phyloP scores from a whole-genome alignment of 1,284 basidiomycete species.

The Puccinia triticina region DNA sequence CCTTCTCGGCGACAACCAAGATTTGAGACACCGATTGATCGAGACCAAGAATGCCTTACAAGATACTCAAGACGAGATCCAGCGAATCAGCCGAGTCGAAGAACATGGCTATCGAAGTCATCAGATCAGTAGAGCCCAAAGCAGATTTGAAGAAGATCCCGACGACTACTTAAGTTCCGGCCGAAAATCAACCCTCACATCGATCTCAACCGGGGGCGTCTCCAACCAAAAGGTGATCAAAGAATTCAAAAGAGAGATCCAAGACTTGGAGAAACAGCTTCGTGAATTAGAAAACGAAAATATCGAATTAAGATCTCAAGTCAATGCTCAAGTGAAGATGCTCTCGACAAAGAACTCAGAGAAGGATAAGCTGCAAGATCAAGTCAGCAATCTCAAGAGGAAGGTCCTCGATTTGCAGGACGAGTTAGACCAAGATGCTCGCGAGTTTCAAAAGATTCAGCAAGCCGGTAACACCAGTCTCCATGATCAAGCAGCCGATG shows the following conservation, averaged over 20 bases:
- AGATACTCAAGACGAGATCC: conserved; percentile 72
- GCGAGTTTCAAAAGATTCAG: conserved; percentile 48
- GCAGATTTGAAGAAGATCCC: conserved; percentile 64
- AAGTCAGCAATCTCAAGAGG: conserved; percentile 57
- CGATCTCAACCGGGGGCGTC: conserved; percentile 63
- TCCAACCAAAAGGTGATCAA: conserved; percentile 63
- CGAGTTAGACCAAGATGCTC: conserved; percentile 54
- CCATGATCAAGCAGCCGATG: conserved; percentile 32
- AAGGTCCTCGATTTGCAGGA: conserved; percentile 60
- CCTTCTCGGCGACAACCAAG: conserved; percentile 49
- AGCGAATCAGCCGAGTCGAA: conserved; percentile 66
- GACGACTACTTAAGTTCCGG: conserved; percentile 39
- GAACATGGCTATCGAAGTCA: conserved; percentile 67
- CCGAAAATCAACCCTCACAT: conserved; percentile 67
- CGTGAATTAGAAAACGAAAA: conserved; percentile 67
- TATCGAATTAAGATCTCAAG: conserved; percentile 57
- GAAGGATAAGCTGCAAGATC: conserved; percentile 57
- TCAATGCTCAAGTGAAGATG: conserved; percentile 58
- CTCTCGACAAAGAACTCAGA: conserved; percentile 58
- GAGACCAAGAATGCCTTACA: conserved; percentile 59
- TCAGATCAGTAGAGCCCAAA: conserved; percentile 66
- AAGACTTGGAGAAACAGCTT: conserved; percentile 63
- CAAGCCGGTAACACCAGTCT: conserved; percentile 18
- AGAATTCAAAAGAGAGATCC: conserved; percentile 69
- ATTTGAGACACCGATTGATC: conserved; percentile 54